Evolutionary conservation across 805 yeast species (phyloP).

Genomic region (Lachancea quebecensis): DNA sequence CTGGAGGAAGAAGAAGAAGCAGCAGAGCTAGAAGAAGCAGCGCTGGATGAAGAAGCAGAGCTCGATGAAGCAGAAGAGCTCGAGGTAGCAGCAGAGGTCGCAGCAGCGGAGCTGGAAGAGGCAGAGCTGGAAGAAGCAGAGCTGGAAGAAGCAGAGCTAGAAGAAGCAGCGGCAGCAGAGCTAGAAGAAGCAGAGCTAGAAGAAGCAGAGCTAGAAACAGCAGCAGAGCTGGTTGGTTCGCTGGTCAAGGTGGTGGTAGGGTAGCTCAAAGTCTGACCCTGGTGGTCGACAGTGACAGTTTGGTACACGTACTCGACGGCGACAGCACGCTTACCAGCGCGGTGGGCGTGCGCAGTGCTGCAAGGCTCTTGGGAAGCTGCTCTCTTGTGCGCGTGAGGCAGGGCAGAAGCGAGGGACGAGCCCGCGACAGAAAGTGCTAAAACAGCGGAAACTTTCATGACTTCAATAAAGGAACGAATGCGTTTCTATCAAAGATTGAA

Average conservation of each 20-base stretch:
- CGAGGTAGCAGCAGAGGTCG: constrained; percentile 6
- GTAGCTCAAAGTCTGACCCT: constrained; percentile 39
- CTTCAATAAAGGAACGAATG: constrained; percentile 4
- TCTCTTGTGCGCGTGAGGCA: constrained; percentile 20
- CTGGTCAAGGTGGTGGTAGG: constrained; percentile 22
- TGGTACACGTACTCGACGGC: constrained; percentile 48
- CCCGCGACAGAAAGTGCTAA: constrained; percentile 28
- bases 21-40: constrained; percentile 5
- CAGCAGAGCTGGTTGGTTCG: constrained; percentile 22
- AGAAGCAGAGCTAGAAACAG: constrained; percentile 20
- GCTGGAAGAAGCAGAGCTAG: constrained; percentile 21
- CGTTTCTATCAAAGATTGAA: constrained; percentile 4
- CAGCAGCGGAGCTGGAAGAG: constrained; percentile 4
- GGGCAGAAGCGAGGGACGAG: constrained; percentile 27
- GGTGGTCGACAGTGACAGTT: constrained; percentile 45
- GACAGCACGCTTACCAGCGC: constrained; percentile 45
- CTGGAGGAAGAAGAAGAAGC: constrained; percentile 16
- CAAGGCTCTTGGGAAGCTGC: constrained; percentile 21
- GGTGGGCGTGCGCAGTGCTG: constrained; percentile 35
- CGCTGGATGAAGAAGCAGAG: constrained; percentile 1
- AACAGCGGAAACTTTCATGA: constrained; percentile 32
- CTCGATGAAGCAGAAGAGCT: background rate
- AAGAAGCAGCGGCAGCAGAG: constrained; percentile 18
- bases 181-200: constrained; percentile 20
- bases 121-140: constrained; percentile 7